These are phyloP conservation scores for Umbelopsis sp. DNA, from an alignment of 371 early-diverging fungal genomes.

Conservation along the genomic window DNA sequence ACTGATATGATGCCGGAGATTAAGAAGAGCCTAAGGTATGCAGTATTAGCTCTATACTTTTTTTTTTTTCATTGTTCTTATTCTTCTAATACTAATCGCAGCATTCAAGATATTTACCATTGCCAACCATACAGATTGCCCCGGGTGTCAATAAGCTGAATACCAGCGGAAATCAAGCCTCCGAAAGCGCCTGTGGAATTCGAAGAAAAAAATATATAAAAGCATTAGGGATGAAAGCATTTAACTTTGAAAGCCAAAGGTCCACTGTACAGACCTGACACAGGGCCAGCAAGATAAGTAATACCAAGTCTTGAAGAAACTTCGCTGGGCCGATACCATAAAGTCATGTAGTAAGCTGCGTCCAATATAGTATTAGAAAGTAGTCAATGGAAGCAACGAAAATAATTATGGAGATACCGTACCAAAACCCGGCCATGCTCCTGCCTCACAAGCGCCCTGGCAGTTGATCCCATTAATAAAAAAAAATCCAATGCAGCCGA, in stretches of 20 bases:
- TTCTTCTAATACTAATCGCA: not conserved
- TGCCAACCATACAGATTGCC: slow-evolving; percentile 55
- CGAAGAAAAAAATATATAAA: too few species aligned
- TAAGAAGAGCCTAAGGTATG: slow-evolving; percentile 34
- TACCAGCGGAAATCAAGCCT: slow-evolving; percentile 50
- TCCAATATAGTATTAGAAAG: too few species aligned
- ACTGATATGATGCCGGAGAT: slow-evolving; percentile 43
- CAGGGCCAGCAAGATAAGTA: slow-evolving; percentile 50
- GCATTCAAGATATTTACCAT: slow-evolving; percentile 29
- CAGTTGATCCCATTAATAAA: not conserved
- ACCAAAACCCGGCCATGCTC: slow-evolving; percentile 54
- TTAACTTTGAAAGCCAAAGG: too few species aligned
- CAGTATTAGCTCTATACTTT: not conserved
- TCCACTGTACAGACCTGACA: slow-evolving; percentile 27
- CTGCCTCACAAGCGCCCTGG: slow-evolving; percentile 55
- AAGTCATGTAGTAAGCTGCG: slow-evolving; percentile 47
- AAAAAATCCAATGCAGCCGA: not conserved
- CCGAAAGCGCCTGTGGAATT: slow-evolving; percentile 40
- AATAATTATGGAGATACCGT: slow-evolving; percentile 6
- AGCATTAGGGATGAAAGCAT: too few species aligned
- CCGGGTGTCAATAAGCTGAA: slow-evolving; percentile 47
- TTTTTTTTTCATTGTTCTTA: too few species aligned
- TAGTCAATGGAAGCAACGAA: too few species aligned
- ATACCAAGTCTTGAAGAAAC: slow-evolving; percentile 50
- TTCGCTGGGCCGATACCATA: slow-evolving; percentile 54